A percentile compares a stretch with the other conserved stretches of the same genome.
These are phyloP conservation scores for Barnettozyma botsteinii DNA, from an alignment of 805 yeast species.

Conservation along the genomic window DNA sequence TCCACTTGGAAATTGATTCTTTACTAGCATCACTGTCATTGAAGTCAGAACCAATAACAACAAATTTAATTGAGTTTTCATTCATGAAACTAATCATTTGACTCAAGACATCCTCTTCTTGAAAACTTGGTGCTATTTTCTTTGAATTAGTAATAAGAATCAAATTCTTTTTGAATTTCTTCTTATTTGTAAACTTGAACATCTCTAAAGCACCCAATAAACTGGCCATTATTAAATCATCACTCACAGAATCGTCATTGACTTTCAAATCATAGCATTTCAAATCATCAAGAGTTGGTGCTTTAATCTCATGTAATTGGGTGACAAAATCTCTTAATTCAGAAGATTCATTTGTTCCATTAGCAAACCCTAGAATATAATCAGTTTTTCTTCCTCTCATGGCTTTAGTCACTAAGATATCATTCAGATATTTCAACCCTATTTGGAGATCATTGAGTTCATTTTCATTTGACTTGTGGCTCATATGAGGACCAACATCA, in stretches of 20 bases:
- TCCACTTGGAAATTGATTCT: slow-evolving; percentile 10
- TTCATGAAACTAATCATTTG: slow-evolving; percentile 7
- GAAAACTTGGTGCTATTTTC: slow-evolving; percentile 10
- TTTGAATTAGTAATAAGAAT: slow-evolving; percentile 21
- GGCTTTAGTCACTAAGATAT: slow-evolving; percentile 28
- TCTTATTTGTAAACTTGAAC: slow-evolving; percentile 15
- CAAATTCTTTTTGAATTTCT: slow-evolving; percentile 21
- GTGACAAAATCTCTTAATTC: slow-evolving; percentile 7
- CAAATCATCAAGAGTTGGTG: slow-evolving; percentile 4
- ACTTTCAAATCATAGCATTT: slow-evolving; percentile 1
- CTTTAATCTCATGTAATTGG: slow-evolving; percentile 4
- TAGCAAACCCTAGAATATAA: slow-evolving; percentile 30
- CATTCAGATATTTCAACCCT: slow-evolving; percentile 38
- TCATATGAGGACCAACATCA: slow-evolving; percentile 43
- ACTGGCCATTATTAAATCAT: slow-evolving; percentile 8
- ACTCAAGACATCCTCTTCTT: slow-evolving; percentile 7
- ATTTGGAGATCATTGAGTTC: slow-evolving; percentile 30
- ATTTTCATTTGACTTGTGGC: slow-evolving; percentile 24
- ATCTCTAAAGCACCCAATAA: slow-evolving; percentile 10
- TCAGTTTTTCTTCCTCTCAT: slow-evolving; percentile 35
- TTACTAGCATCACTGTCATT: slow-evolving; percentile 1
- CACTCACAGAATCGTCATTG: slow-evolving; percentile 2
- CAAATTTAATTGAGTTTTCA: slow-evolving; percentile 12
- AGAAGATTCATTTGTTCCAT: slow-evolving; percentile 10
- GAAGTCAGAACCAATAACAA: slow-evolving; percentile 21